Evolutionary conservation across 169 alveolate species (phyloP).

Genomic region (Eimeria tenella): DNA sequence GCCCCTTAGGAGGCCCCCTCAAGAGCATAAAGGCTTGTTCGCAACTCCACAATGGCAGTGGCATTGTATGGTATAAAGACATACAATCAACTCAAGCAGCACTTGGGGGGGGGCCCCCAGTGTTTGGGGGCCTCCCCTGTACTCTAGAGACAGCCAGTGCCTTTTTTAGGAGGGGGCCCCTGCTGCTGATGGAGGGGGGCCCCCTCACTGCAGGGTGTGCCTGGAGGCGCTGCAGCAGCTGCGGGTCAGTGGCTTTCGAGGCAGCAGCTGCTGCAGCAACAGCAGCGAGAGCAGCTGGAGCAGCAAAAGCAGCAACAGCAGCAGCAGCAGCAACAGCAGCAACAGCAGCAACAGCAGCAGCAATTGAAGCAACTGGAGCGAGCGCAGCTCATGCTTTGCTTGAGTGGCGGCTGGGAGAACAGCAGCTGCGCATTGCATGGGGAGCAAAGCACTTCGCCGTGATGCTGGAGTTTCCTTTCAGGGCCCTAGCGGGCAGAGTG

Average conservation of each 20-base stretch:
- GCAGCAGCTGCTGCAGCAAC: constrained; percentile 32
- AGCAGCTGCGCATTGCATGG: background rate
- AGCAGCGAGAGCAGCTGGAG: constrained; percentile 20
- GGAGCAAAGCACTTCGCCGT: background rate
- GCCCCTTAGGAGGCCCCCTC: background rate
- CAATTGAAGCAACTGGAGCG: background rate
- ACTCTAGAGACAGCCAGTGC: background rate
- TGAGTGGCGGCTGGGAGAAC: constrained; percentile 13
- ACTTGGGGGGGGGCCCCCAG: background rate
- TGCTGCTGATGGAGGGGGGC: constrained; percentile 8
- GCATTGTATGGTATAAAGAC: background rate
- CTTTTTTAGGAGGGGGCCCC: background rate
- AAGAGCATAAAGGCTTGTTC: background rate
- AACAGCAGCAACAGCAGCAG: constrained; percentile 1
- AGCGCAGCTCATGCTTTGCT: background rate
- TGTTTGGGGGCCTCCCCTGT: background rate
- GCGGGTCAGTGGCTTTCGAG: constrained; percentile 27
- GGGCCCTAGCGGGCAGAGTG: background rate
- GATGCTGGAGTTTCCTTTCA: background rate
- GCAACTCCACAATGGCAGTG: background rate
- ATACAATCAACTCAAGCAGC: background rate
- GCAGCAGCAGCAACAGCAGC: background rate
- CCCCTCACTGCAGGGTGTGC: constrained; percentile 15
- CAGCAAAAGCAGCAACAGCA: constrained; percentile 17
- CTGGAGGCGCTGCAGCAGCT: background rate